These are phyloP conservation scores for Chaetomium sp. DNA, from an alignment of 2,329 filamentous ascomycete genomes.

Conservation along the genomic window DNA sequence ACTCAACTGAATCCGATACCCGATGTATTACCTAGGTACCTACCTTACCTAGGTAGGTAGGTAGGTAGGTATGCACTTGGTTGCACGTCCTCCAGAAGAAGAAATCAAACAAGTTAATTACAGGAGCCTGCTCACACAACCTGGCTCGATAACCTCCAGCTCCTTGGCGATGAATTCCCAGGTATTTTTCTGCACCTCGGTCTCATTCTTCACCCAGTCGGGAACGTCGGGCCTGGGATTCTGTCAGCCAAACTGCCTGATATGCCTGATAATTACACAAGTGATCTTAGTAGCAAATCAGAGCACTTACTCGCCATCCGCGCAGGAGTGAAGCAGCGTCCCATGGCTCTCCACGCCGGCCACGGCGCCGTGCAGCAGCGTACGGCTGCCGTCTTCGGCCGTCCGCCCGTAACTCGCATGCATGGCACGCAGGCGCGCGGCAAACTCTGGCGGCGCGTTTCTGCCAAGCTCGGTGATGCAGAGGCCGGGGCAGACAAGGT, in stretches of 20 bases:
- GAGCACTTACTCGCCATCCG: conserved; percentile 24
- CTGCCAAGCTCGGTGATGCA: conserved; percentile 13
- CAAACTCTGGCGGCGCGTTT: background rate
- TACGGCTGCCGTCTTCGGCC: conserved; percentile 39
- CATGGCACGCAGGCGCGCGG: background rate
- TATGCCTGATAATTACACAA: background rate
- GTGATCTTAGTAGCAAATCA: too few species aligned
- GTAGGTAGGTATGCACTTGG: too few species aligned
- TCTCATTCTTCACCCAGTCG: conserved; percentile 21
- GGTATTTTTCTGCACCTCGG: conserved; percentile 21
- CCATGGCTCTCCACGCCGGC: conserved; percentile 30
- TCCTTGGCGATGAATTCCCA: conserved; percentile 27
- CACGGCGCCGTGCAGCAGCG: conserved; percentile 26
- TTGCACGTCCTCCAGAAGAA: too few species aligned
- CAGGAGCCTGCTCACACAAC: conserved; percentile 20
- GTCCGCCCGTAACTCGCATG: conserved; percentile 33
- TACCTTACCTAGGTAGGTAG: too few species aligned
- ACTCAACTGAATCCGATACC: too few species aligned
- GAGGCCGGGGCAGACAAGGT: conserved; percentile 28
- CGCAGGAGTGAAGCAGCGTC: conserved; percentile 30
- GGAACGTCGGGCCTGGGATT: conserved; percentile 21
- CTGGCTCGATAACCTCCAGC: conserved; percentile 26
- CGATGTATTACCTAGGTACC: too few species aligned
- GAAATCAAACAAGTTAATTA: too few species aligned
- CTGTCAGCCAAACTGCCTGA: background rate